These are phyloP conservation scores for Linum tenue DNA, from an alignment of 345 rosid genomes.

Conservation along the genomic window DNA sequence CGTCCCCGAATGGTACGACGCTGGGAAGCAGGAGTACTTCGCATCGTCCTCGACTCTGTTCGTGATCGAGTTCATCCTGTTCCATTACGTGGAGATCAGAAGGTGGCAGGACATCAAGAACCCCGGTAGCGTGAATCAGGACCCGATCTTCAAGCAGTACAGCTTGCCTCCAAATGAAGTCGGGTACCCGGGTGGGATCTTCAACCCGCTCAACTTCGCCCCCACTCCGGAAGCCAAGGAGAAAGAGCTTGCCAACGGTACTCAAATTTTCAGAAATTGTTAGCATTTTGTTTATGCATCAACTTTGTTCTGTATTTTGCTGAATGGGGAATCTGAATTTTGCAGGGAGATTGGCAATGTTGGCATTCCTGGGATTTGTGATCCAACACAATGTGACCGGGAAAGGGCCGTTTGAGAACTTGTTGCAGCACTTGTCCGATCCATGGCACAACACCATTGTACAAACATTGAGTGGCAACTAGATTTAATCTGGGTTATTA, in stretches of 20 bases:
- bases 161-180: slow-evolving; percentile 73
- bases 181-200: slow-evolving; percentile 91
- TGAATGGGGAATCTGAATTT: background rate
- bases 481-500: background rate
- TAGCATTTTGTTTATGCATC: no score
- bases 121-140: slow-evolving; percentile 95
- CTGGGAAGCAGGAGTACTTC: slow-evolving; percentile 85
- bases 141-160: slow-evolving; percentile 96
- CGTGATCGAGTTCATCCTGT: slow-evolving; percentile 89
- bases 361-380: slow-evolving; percentile 84
- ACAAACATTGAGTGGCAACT: slow-evolving; percentile 50
- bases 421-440: slow-evolving; percentile 86
- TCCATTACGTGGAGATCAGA: slow-evolving; percentile 94
- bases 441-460: slow-evolving; percentile 99
- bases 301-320: background rate
- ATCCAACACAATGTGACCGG: slow-evolving; percentile 94
- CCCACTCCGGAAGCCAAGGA: slow-evolving; percentile 87
- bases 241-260: slow-evolving; percentile 92
- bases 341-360: slow-evolving; percentile 96
- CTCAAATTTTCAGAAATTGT: background rate
- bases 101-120: slow-evolving; percentile 98
- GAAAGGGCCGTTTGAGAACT: slow-evolving; percentile 88
- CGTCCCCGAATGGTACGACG: slow-evolving; percentile 79
- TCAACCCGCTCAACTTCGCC: slow-evolving; percentile 88
- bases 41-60: slow-evolving; percentile 89